Percentiles rank a stretch among this genome's conserved stretches.
phyloP scores from a whole-genome alignment of 2,329 filamentous ascomycete species.

The Ciborinia camelliae region DNA sequence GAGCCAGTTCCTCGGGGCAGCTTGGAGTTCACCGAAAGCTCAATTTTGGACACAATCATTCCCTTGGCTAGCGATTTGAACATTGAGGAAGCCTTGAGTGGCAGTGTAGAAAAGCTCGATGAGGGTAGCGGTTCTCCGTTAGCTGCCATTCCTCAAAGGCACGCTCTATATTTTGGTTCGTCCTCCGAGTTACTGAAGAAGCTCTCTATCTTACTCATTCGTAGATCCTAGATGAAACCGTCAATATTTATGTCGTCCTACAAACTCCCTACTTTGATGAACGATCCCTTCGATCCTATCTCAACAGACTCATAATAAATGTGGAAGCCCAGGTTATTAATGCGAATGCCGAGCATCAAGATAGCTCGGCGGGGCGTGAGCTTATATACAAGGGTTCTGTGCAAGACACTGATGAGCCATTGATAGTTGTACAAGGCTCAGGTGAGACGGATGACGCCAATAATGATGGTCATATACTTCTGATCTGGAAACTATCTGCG shows the following conservation, averaged over 20 bases:
- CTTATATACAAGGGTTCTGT: conserved; percentile 56
- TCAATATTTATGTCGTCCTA: conserved; percentile 66
- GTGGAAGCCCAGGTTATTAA: conserved; percentile 66
- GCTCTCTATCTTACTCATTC: conserved; percentile 47
- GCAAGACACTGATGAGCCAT: conserved; percentile 48
- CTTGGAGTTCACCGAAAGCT: conserved; percentile 53
- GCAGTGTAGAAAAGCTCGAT: conserved; percentile 40
- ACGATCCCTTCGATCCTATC: conserved; percentile 52
- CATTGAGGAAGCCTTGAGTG: conserved; percentile 50
- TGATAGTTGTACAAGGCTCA: conserved; percentile 45
- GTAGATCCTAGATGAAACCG: conserved; percentile 65
- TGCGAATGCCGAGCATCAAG: conserved; percentile 46
- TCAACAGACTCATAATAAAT: conserved; percentile 61
- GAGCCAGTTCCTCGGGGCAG: conserved; percentile 38
- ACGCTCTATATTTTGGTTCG: conserved; percentile 70
- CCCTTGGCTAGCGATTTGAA: conserved; percentile 54
- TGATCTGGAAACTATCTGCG: conserved; percentile 59
- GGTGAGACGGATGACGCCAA: conserved; percentile 40
- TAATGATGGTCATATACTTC: conserved; percentile 46
- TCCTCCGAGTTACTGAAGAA: conserved; percentile 33
- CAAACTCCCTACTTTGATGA: conserved; percentile 60
- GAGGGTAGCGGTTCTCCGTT: conserved; percentile 41
- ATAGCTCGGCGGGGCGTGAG: conserved; percentile 51
- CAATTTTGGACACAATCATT: conserved; percentile 59
- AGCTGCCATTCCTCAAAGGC: conserved; percentile 58